Evolutionary conservation across 371 early-diverging fungal genomes (phyloP), one percentile per base, ranked within the genome.

Genomic region (Paraphysoderma sedebokerense): DNA sequence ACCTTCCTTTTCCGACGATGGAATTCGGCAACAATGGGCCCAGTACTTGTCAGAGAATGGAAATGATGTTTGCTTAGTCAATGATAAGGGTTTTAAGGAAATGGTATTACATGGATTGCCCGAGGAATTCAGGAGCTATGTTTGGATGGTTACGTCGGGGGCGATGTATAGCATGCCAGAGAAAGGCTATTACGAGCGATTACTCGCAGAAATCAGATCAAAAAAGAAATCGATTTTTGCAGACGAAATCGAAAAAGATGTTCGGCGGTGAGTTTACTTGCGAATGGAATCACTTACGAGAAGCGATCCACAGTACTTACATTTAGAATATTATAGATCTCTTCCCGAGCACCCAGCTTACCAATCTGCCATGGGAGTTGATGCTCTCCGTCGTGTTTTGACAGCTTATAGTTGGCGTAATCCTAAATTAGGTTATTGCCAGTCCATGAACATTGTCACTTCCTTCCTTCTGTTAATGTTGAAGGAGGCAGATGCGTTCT

Each of bases 191-290:
- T n/a, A n/a, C n/a, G n/a, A n/a, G n/a, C n/a, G n/a, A n/a, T n/a
- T n/a, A n/a, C n/a, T n/a, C n/a, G n/a, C n/a, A n/a, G n/a, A n/a
- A n/a, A n/a, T n/a, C n/a, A n/a, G n/a, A n/a, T n/a, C n/a, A n/a
- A n/a, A n/a, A n/a, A n/a, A n/a, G 11, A 32, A 45, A 17, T 23
- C 47, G 42, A 20, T n/a, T 5, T 46, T n/a, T 52, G 56, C 55
- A 15, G 69, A 69, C 28, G 79, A 79, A 47, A 79, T 79, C 40
- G 79, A 79, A 42, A 79, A 77, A 54, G 79, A 79, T 46, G 69
- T 79, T 35, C 23, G 49, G 23, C 56, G 74, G 22, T 58, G 71
- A n/a, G 60, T 66, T n/a, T n/a, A n/a, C n/a, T n/a, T n/a, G n/a
- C n/a, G n/a, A n/a, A n/a, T n/a, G n/a, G n/a, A n/a, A n/a, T n/a